Base-by-base conservation (phyloP, 1,139 yeast species). In the Saccharomyces hybrid region DNA sequence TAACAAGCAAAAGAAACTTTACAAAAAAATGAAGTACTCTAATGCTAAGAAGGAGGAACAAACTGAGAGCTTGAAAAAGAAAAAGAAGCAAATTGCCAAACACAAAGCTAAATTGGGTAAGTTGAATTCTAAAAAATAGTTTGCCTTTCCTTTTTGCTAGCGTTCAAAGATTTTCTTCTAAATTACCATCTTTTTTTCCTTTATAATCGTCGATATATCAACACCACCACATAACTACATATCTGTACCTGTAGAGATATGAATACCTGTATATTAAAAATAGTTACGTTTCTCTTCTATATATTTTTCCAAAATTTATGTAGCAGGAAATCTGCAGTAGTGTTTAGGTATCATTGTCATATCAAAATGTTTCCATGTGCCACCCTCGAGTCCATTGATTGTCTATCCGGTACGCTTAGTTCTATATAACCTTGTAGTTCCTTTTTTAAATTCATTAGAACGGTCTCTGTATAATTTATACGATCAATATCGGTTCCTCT, bases 1-100 rank as follows among this genome's bases (percentile, higher is more conserved):
- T 63, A 91, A 90, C 77, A 93, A 91, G 73, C 96, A 93, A 76
- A 87, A 91, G 78, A 89, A 88, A 74, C 79, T 91, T 64, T 93
- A 93, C 78, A 86, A 87, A 77, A 88, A 88, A 84, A 88, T 93
- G 95, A 95, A 89, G 77, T 85, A 89, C 70, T 95, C 96, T 57
- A 83, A 87, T 66, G 85, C 86, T 57, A 84, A 88, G 80, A 88
- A 89, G 75, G 93, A 88, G 69, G 80, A 80, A 57, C 83, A 95
- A 73, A 82, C 83, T 65, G 87, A 86, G 55, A 82, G 80, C 54
- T 78, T 93, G 70, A 78, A 82, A 64, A 81, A 83, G 76, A 90
- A 90, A 83, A 86, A 83, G 74, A 83, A 85, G 73, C 85, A 83
- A 74, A 73, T 89, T 57, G 86, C 81, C 53, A 86, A 87, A 75